A percentile compares a stretch with the other conserved stretches of the same genome.
phyloP scores from a whole-genome alignment of 2,329 filamentous ascomycete species.

The Pseudogymnoascus sp. region DNA sequence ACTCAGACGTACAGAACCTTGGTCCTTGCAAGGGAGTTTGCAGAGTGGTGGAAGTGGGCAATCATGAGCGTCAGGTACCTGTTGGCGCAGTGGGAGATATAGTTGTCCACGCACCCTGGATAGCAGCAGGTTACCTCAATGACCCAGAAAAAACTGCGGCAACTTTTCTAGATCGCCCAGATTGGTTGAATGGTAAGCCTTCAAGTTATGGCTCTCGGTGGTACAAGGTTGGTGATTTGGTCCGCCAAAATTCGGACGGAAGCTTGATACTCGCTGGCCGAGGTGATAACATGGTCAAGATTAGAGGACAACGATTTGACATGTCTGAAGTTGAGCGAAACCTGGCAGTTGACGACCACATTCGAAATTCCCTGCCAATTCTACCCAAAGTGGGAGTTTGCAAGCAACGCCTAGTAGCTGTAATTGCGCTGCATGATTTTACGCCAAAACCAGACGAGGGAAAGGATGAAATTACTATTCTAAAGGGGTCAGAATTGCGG shows the following conservation, averaged over 20 bases:
- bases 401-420: neutral
- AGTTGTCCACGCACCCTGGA: constrained; percentile 31
- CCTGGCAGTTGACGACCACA: neutral
- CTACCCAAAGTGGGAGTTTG: neutral
- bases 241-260: constrained; percentile 46
- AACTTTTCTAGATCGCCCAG: constrained; percentile 29
- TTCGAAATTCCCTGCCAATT: neutral
- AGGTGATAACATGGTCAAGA: constrained; percentile 58
- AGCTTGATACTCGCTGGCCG: constrained; percentile 56
- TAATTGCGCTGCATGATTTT: neutral
- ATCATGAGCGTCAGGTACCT: constrained; percentile 29
- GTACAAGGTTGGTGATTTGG: constrained; percentile 29
- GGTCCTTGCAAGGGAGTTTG: neutral
- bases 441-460: neutral
- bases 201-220: constrained; percentile 12
- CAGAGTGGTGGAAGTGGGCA: constrained; percentile 34
- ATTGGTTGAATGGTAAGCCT: constrained; percentile 21
- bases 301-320: constrained; percentile 57
- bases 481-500: neutral
- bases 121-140: constrained; percentile 35
- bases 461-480: neutral
- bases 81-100: constrained; percentile 33
- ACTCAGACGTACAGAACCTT: neutral
- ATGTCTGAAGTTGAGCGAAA: constrained; percentile 48
- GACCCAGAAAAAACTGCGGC: constrained; percentile 31